These are phyloP conservation scores for Populus simonii DNA, from an alignment of 345 rosid species.

Conservation along the genomic window DNA sequence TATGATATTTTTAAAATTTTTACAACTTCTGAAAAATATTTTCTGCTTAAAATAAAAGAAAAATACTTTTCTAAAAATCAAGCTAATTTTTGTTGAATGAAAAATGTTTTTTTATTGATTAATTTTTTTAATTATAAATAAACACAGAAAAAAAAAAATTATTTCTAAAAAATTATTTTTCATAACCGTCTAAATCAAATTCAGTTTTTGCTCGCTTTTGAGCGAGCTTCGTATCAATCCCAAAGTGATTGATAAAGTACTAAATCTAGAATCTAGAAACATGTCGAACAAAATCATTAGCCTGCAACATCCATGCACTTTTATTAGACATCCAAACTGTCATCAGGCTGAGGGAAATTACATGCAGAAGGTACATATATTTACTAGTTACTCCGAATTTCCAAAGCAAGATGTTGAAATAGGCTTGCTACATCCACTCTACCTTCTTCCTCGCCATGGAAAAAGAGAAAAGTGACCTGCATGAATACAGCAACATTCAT, in stretches of 20 bases:
- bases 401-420: not conserved
- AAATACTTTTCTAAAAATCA: too few species aligned
- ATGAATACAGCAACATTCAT: not conserved
- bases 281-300: not conserved
- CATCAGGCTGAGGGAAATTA: not conserved
- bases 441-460: not conserved
- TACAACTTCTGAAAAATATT: fast-evolving
- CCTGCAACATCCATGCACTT: not conserved
- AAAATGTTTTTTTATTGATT: too few species aligned
- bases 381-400: not conserved
- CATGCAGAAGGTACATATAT: not conserved
- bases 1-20: too few species aligned
- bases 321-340: not conserved
- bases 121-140: too few species aligned
- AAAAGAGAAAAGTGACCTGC: not conserved
- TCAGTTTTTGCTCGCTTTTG: not conserved
- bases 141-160: too few species aligned
- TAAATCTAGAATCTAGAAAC: too few species aligned
- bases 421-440: not conserved
- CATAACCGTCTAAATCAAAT: too few species aligned
- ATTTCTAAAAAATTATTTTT: too few species aligned
- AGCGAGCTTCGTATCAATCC: not conserved
- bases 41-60: too few species aligned
- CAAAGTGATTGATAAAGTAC: not conserved
- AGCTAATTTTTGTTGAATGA: too few species aligned